phyloP scores from a whole-genome alignment of 2,329 filamentous ascomycete species.

The Phyllosticta paracitricarpa region DNA sequence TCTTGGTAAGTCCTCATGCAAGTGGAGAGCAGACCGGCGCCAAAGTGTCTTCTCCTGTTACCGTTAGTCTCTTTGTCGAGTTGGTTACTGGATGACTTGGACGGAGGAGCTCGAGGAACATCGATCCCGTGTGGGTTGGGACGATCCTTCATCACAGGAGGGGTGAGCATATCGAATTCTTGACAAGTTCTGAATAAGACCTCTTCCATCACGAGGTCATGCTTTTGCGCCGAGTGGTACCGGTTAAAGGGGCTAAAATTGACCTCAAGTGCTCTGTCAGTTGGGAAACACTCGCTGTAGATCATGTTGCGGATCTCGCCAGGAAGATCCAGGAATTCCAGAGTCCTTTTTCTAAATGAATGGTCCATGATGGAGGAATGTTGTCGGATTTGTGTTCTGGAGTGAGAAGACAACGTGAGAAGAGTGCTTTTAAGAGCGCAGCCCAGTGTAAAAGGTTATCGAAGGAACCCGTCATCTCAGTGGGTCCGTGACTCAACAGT shows the following conservation, averaged over 20 bases:
- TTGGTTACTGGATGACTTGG: background rate
- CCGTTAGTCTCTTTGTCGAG: background rate
- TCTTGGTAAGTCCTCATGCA: conserved; percentile 23
- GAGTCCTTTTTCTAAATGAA: background rate
- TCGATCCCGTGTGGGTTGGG: background rate
- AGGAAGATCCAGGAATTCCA: conserved; percentile 31
- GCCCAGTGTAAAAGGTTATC: too few relatives aligned
- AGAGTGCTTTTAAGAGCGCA: background rate
- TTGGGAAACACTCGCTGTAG: conserved; percentile 29
- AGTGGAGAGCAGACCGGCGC: conserved; percentile 20
- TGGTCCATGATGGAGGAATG: background rate
- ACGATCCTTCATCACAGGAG: background rate
- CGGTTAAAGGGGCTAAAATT: conserved; percentile 15
- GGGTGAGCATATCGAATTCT: conserved; percentile 11
- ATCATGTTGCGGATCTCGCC: conserved; percentile 42
- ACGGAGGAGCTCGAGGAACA: background rate
- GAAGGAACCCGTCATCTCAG: too few relatives aligned
- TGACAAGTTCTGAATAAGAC: conserved; percentile 10
- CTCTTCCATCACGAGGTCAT: background rate
- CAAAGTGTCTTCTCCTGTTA: conserved; percentile 7
- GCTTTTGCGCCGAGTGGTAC: conserved; percentile 6
- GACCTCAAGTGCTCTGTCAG: conserved; percentile 17
- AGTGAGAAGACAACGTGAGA: too few relatives aligned
- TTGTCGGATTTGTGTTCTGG: too few relatives aligned
- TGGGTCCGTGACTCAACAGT: too few relatives aligned